These are phyloP conservation scores for Juncus inflexus DNA, from an alignment of 176 grass and related monocot species.

Conservation along the genomic window DNA sequence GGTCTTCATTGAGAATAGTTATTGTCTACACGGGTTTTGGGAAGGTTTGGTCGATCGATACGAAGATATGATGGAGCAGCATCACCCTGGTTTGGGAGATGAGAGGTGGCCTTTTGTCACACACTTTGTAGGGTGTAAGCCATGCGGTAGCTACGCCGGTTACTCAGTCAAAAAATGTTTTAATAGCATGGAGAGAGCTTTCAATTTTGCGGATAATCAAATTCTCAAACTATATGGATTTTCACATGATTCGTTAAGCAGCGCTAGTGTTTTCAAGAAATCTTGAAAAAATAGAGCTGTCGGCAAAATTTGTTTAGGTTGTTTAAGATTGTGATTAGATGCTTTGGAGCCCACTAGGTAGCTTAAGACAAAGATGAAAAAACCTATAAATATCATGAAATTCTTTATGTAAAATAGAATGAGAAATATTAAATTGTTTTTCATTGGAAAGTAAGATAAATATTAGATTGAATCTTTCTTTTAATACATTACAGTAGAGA, in stretches of 20 bases:
- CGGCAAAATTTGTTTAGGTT: too few species aligned
- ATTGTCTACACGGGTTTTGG: constrained; percentile 43
- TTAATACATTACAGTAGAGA: too few species aligned
- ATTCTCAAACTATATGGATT: constrained; percentile 41
- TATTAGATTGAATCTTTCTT: too few species aligned
- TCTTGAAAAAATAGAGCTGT: too few species aligned
- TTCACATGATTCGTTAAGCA: constrained; percentile 23
- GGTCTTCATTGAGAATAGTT: constrained; percentile 35
- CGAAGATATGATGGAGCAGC: constrained; percentile 42
- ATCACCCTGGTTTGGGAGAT: constrained; percentile 40
- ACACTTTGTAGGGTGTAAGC: constrained; percentile 49
- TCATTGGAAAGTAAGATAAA: too few species aligned
- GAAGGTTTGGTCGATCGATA: constrained; percentile 36
- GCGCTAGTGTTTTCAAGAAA: too few species aligned
- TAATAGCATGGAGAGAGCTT: constrained; percentile 39
- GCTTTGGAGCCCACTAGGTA: too few species aligned
- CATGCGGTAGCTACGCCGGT: constrained; percentile 38
- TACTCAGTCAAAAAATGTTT: constrained; percentile 30
- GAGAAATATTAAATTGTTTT: too few species aligned
- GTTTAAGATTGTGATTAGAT: too few species aligned
- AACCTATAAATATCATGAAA: too few species aligned
- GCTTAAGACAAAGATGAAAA: too few species aligned
- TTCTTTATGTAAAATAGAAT: too few species aligned
- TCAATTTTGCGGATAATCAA: constrained; percentile 46
- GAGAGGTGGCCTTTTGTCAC: constrained; percentile 51